Evolutionary conservation across 1,284 basidiomycete species (phyloP).

Genomic region (Microstroma glucosiphilum): DNA sequence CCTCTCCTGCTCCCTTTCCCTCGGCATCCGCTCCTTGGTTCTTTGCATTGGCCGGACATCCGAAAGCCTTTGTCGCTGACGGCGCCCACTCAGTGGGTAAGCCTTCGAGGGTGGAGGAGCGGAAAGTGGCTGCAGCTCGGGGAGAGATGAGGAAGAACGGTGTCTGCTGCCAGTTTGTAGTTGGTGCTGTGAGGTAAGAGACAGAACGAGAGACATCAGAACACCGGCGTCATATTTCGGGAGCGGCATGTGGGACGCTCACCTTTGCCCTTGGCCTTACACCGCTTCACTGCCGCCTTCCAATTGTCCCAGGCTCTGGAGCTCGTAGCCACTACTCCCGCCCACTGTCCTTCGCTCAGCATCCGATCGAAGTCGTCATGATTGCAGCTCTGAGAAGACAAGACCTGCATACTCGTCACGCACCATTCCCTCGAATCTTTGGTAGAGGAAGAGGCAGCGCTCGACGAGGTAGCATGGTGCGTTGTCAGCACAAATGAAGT

Average conservation of each 20-base stretch:
- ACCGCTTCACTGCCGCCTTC: slow-evolving; percentile 22
- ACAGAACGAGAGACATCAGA: background rate
- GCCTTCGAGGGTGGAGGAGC: background rate
- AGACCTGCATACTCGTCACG: slow-evolving; percentile 37
- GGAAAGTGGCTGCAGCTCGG: background rate
- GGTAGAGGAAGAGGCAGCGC: background rate
- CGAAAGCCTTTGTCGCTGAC: background rate
- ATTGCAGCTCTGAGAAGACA: slow-evolving; percentile 8
- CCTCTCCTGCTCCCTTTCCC: slow-evolving; percentile 34
- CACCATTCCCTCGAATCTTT: slow-evolving; percentile 31
- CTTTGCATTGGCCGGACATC: background rate
- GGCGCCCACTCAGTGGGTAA: background rate
- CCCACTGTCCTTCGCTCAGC: background rate
- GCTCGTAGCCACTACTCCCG: slow-evolving; percentile 42
- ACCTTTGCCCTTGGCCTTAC: slow-evolving; percentile 6
- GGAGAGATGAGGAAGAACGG: slow-evolving; percentile 32
- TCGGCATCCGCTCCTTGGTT: background rate
- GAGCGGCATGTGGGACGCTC: background rate
- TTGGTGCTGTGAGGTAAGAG: slow-evolving; percentile 23
- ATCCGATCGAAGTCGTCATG: background rate
- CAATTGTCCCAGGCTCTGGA: slow-evolving; percentile 44
- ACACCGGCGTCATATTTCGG: background rate
- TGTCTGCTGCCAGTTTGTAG: slow-evolving; percentile 31
- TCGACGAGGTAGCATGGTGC: background rate
- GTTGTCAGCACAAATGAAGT: background rate